These are phyloP conservation scores for Agaricus bisporus DNA, from an alignment of 768 basidiomycete genomes.

Conservation along the genomic window DNA sequence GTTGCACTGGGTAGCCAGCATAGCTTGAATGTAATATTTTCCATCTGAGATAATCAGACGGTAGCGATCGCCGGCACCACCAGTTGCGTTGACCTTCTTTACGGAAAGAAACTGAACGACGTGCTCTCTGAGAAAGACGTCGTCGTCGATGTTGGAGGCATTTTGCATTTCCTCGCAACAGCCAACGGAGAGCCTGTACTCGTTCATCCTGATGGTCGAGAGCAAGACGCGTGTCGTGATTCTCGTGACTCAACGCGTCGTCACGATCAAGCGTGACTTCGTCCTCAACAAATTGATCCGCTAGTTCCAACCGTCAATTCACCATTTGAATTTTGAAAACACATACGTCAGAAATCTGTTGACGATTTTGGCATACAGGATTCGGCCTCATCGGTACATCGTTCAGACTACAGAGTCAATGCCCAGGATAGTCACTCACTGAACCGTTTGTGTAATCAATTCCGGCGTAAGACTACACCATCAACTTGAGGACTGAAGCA, in stretches of 20 bases:
- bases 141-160: conserved; percentile 36
- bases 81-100: conserved; percentile 55
- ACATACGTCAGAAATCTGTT: too few relatives aligned
- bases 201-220: conserved; percentile 25
- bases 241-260: conserved; percentile 17
- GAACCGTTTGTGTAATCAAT: too few relatives aligned
- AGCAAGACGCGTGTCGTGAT: conserved; percentile 6
- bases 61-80: conserved; percentile 44
- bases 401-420: too few relatives aligned
- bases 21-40: conserved; percentile 78
- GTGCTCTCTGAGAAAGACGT: conserved; percentile 34
- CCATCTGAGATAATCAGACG: conserved; percentile 92
- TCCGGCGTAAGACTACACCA: too few relatives aligned
- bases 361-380: too few relatives aligned
- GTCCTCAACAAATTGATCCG: too few relatives aligned
- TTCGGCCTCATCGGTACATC: too few relatives aligned
- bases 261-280: not conserved
- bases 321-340: too few relatives aligned
- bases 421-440: too few relatives aligned
- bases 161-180: conserved; percentile 45
- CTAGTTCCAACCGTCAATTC: too few relatives aligned
- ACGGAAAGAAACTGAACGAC: conserved; percentile 79
- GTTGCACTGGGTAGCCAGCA: conserved; percentile 93
- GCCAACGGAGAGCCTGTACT: conserved; percentile 51
- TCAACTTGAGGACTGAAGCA: too few relatives aligned